phyloP scores from a whole-genome alignment of 805 yeast genomes.

The Metschnikowia similis region DNA sequence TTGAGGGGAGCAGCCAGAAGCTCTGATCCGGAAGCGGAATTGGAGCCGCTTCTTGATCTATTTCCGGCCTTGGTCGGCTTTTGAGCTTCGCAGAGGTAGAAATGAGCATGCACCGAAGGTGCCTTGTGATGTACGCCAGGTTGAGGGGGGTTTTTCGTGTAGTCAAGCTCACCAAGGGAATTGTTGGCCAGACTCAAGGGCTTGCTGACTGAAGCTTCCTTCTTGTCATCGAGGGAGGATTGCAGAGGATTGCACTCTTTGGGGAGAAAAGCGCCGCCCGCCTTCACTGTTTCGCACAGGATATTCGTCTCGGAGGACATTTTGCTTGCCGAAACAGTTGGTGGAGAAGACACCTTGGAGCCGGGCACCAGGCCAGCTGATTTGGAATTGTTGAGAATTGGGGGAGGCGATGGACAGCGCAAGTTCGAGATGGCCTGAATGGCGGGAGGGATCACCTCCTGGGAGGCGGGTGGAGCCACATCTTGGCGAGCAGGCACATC shows the following conservation, averaged over 20 bases:
- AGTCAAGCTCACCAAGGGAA: slow-evolving; percentile 18
- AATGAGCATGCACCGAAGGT: slow-evolving; percentile 76
- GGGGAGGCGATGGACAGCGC: slow-evolving; percentile 72
- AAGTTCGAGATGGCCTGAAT: slow-evolving; percentile 55
- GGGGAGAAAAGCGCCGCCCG: slow-evolving; percentile 44
- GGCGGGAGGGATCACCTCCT: slow-evolving; percentile 39
- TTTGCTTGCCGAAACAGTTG: neutral
- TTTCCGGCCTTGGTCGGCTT: slow-evolving; percentile 37
- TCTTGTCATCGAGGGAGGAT: neutral
- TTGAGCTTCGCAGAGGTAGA: slow-evolving; percentile 63
- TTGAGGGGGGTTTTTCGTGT: slow-evolving; percentile 27
- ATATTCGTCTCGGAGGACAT: neutral
- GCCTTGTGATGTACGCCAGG: slow-evolving; percentile 44
- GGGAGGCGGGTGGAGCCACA: neutral
- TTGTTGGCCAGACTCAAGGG: neutral
- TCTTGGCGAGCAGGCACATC: slow-evolving; percentile 5
- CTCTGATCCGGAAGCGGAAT: slow-evolving; percentile 26
- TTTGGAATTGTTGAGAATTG: slow-evolving; percentile 41
- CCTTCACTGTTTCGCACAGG: slow-evolving; percentile 33
- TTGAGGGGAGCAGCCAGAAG: slow-evolving; percentile 12
- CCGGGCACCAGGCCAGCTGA: slow-evolving; percentile 1
- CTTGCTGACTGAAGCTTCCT: neutral
- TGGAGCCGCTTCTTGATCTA: slow-evolving; percentile 39
- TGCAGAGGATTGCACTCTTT: slow-evolving; percentile 9
- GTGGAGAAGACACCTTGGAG: slow-evolving; percentile 6